Conservation (phyloP, 2,329 filamentous ascomycete genomes). For the Penicillium griseofulvum region DNA sequence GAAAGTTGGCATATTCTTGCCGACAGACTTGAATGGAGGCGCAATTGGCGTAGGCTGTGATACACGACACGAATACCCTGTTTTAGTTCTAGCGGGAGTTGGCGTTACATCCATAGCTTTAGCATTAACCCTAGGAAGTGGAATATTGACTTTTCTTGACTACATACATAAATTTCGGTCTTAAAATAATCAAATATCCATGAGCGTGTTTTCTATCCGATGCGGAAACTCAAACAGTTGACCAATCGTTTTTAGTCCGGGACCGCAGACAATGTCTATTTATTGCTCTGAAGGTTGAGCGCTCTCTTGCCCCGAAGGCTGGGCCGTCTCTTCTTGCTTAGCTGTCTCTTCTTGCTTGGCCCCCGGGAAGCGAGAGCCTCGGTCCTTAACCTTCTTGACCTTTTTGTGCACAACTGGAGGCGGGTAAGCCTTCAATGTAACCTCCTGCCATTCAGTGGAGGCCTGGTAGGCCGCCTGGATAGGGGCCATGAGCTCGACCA, state of each 20-base stretch:
- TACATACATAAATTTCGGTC: not conserved
- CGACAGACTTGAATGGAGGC: constrained; percentile 66
- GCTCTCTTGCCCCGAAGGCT: not conserved
- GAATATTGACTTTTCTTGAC: not conserved
- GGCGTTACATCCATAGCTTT: not conserved
- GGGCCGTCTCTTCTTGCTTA: not conserved
- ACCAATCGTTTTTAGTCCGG: not conserved
- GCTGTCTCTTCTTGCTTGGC: constrained; percentile 10
- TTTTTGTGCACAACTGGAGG: constrained; percentile 63
- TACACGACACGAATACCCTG: constrained; percentile 4
- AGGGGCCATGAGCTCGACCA: constrained; percentile 71
- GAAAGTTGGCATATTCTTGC: constrained; percentile 76
- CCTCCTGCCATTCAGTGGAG: constrained; percentile 75
- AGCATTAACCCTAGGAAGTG: not conserved
- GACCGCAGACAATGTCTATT: not conserved
- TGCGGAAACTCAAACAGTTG: not conserved
- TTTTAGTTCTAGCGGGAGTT: not conserved
- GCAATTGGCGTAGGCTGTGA: constrained; percentile 10
- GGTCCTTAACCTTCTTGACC: constrained; percentile 73
- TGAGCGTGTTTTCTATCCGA: not conserved
- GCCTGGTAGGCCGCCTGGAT: constrained; percentile 72
- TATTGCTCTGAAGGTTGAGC: not conserved
- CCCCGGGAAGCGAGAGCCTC: constrained; percentile 58
- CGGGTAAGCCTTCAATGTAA: constrained; percentile 79
- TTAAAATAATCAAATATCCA: not conserved